phyloP scores from a whole-genome alignment of 768 basidiomycete species.

The Boletus pseudopeckii region DNA sequence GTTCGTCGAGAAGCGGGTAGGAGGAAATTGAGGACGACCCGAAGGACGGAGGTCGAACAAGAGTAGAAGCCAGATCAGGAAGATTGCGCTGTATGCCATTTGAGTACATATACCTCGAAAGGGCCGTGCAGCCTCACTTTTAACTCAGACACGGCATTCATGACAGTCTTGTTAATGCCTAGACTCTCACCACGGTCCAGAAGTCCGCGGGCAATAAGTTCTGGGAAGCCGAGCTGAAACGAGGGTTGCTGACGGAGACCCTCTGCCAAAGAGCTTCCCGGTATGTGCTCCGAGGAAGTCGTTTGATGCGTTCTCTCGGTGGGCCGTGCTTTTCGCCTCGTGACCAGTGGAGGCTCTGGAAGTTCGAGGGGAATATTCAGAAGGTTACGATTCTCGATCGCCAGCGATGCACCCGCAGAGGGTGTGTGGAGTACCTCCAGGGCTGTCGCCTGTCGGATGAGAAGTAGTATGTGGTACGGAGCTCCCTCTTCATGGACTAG shows the following conservation, averaged over 20 bases:
- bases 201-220: constrained; percentile 68
- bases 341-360: constrained; percentile 42
- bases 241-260: constrained; percentile 42
- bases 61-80: constrained; percentile 72
- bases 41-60: constrained; percentile 51
- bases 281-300: constrained; percentile 20
- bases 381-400: constrained; percentile 78
- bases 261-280: constrained; percentile 18
- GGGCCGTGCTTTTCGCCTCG: constrained; percentile 36
- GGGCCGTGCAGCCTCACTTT: constrained; percentile 46
- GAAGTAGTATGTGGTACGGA: constrained; percentile 59
- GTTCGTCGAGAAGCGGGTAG: constrained; percentile 64
- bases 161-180: constrained; percentile 80
- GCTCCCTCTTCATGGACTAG: constrained; percentile 33
- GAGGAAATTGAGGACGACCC: constrained; percentile 39
- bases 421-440: constrained; percentile 73
- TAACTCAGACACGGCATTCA: constrained; percentile 76
- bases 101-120: constrained; percentile 1
- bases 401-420: constrained; percentile 70
- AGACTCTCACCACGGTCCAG: constrained; percentile 74
- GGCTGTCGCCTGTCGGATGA: constrained; percentile 81
- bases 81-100: constrained; percentile 62
- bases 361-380: constrained; percentile 71
- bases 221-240: constrained; percentile 57
- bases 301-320: constrained; percentile 31